phyloP scores from a whole-genome alignment of 805 yeast species.

The Saccharomycopsis schoenii region DNA sequence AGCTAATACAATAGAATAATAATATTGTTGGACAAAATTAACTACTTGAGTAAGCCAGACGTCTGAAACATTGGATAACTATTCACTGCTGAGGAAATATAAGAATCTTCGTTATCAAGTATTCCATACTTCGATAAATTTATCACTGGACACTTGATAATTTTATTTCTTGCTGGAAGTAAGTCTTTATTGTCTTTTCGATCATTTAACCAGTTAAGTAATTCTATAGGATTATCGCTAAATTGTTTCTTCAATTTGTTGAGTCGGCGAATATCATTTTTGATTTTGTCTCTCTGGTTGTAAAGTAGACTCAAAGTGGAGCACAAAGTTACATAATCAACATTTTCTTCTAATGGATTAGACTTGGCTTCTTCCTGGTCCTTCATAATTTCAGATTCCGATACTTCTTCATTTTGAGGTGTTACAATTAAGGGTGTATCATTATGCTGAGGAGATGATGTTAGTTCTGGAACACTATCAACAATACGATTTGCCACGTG shows the following conservation, averaged over 20 bases:
- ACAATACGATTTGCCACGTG: neutral
- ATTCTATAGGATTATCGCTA: conserved; percentile 2
- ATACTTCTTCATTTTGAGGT: neutral
- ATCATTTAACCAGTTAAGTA: neutral
- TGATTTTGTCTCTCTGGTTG: conserved; percentile 9
- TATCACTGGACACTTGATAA: conserved; percentile 14
- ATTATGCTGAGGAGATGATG: neutral
- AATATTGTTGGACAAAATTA: neutral
- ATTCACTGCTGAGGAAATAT: neutral
- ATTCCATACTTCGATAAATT: conserved; percentile 17
- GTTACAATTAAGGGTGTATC: too few relatives aligned
- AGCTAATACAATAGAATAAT: neutral
- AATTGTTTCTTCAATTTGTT: conserved; percentile 8
- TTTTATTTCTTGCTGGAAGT: conserved; percentile 14
- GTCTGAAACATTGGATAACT: neutral
- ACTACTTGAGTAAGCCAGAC: neutral
- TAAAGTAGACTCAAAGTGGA: conserved; percentile 14
- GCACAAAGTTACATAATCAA: conserved; percentile 15
- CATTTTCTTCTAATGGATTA: conserved; percentile 5
- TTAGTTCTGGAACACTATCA: neutral
- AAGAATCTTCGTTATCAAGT: conserved; percentile 8
- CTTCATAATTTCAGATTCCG: neutral
- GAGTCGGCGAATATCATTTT: conserved; percentile 11
- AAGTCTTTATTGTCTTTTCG: neutral
- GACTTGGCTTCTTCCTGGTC: neutral